A percentile compares a stretch with the other conserved stretches of the same genome.
phyloP scores from a whole-genome alignment of 2,329 filamentous ascomycete species.

The Sporothrix brunneoviolacea region DNA sequence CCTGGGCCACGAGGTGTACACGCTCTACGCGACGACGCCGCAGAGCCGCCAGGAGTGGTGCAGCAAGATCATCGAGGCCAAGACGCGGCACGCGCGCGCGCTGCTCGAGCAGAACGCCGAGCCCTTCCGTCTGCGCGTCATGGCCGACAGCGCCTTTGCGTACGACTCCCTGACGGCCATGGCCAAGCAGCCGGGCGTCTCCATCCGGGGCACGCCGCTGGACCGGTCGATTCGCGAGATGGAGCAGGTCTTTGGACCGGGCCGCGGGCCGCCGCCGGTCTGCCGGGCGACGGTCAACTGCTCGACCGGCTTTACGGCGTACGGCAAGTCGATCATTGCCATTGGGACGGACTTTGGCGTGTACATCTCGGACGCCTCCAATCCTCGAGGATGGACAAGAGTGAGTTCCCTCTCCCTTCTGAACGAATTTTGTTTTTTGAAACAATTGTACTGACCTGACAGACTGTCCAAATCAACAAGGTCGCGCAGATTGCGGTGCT shows the following conservation, averaged over 20 bases:
- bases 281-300: slow-evolving; percentile 87
- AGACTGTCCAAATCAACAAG: slow-evolving; percentile 68
- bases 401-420: slow-evolving; percentile 48
- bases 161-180: slow-evolving; percentile 59
- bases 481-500: slow-evolving; percentile 93
- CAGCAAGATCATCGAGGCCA: slow-evolving; percentile 86
- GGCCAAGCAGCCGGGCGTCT: slow-evolving; percentile 58
- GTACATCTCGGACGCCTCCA: slow-evolving; percentile 78
- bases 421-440: not conserved
- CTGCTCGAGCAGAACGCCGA: slow-evolving; percentile 90
- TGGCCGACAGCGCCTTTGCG: slow-evolving; percentile 86
- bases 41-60: slow-evolving; percentile 83
- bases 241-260: slow-evolving; percentile 67
- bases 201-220: slow-evolving; percentile 83
- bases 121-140: slow-evolving; percentile 83
- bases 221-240: slow-evolving; percentile 86
- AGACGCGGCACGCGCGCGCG: slow-evolving; percentile 85
- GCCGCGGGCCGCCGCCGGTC: slow-evolving; percentile 65
- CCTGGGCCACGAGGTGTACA: slow-evolving; percentile 88
- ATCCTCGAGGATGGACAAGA: slow-evolving; percentile 85
- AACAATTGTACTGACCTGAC: not conserved
- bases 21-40: slow-evolving; percentile 72
- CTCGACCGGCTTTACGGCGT: slow-evolving; percentile 79
- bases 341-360: slow-evolving; percentile 95
- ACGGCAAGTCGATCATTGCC: slow-evolving; percentile 80